Evolutionary conservation across 208 protist genomes (phyloP).

Genomic region (Leishmania amazonensis): DNA sequence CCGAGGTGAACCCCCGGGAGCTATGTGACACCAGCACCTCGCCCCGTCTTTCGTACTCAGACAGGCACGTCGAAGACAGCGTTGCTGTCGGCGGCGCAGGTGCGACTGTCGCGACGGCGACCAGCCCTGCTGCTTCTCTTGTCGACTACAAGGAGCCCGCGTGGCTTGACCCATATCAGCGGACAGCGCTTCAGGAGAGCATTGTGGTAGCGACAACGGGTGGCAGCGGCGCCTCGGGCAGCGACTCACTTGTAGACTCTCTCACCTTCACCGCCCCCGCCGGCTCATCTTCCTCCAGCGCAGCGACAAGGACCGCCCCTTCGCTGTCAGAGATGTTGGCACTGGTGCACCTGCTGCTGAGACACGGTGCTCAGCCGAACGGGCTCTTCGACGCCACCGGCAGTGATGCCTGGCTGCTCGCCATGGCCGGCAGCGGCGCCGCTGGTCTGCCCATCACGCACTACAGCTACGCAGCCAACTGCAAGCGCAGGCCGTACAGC

Average conservation of each 20-base stretch:
- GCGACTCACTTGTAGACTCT: neutral
- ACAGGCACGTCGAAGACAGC: neutral
- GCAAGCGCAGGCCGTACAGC: neutral
- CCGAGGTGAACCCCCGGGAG: neutral
- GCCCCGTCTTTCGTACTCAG: neutral
- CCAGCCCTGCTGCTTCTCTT: neutral
- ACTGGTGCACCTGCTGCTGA: conserved; percentile 47
- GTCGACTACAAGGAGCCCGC: conserved; percentile 69
- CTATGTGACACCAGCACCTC: neutral
- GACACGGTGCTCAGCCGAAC: conserved; percentile 52
- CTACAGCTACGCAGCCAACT: neutral
- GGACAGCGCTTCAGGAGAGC: conserved; percentile 69
- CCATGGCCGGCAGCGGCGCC: conserved; percentile 30
- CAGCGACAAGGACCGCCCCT: neutral
- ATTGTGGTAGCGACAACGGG: conserved; percentile 21
- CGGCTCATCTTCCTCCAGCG: neutral
- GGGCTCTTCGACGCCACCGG: conserved; percentile 64
- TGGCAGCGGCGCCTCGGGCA: neutral
- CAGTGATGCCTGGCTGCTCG: conserved; percentile 78
- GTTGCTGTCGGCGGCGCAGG: neutral
- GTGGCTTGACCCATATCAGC: conserved; percentile 51
- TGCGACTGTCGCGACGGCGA: neutral
- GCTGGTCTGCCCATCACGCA: conserved; percentile 2
- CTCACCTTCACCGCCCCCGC: neutral
- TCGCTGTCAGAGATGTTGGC: conserved; percentile 12